Conservation (phyloP, 495 filamentous ascomycete genomes). For the Penicillium crystallinum region DNA sequence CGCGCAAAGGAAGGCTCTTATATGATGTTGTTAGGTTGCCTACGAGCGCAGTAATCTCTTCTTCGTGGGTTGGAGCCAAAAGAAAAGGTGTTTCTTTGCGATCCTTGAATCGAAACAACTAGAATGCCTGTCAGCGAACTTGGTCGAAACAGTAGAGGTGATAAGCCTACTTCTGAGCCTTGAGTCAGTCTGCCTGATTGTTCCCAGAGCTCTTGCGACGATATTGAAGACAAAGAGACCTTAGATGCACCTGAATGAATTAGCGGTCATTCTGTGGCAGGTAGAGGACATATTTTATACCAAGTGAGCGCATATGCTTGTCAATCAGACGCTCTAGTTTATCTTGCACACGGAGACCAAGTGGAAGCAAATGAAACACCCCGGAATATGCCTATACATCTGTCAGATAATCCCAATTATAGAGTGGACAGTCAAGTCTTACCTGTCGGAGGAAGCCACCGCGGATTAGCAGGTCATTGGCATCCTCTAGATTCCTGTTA, state of each 20-base stretch:
- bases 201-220: conserved; percentile 79
- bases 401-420: too few relatives aligned
- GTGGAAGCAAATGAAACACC: conserved; percentile 86
- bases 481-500: conserved; percentile 48
- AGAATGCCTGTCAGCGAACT: not conserved
- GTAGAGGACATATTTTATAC: conserved; percentile 35
- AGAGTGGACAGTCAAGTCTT: too few relatives aligned
- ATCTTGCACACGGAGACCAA: conserved; percentile 84
- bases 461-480: conserved; percentile 67
- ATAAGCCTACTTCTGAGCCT: conserved; percentile 54
- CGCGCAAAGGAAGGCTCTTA: conserved; percentile 74
- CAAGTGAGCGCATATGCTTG: conserved; percentile 76
- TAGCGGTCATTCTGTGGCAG: conserved; percentile 6
- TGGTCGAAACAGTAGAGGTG: not conserved
- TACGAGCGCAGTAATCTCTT: conserved; percentile 85
- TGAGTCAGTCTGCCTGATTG: conserved; percentile 56
- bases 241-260: conserved; percentile 68
- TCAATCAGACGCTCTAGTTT: conserved; percentile 84
- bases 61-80: conserved; percentile 91
- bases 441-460: conserved; percentile 80
- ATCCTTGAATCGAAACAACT: conserved; percentile 80
- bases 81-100: conserved; percentile 70
- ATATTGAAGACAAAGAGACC: conserved; percentile 81
- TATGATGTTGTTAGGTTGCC: conserved; percentile 72
- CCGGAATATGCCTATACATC: conserved; percentile 67